Evolutionary conservation across 2,329 filamentous ascomycete species (phyloP).

Genomic region (Bimuria novae-zelandiae): DNA sequence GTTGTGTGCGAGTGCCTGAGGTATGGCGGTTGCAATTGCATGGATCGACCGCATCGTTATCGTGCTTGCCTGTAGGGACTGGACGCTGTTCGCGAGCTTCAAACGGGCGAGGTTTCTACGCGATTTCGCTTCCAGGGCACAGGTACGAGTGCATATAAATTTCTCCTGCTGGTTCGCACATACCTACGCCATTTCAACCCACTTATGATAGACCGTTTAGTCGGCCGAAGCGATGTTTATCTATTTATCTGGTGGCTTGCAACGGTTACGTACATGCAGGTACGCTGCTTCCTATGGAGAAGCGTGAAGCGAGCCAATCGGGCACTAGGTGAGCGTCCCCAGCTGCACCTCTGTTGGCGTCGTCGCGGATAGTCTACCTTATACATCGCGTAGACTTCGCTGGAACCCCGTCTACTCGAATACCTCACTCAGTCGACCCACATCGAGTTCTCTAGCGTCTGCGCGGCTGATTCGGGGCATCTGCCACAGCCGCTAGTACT

Average conservation of each 20-base stretch:
- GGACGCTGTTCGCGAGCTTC: too few species aligned
- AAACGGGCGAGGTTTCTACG: too few species aligned
- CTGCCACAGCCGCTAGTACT: background rate
- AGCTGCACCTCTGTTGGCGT: too few species aligned
- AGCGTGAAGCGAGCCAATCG: background rate
- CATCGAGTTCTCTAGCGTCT: background rate
- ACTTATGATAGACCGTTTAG: background rate
- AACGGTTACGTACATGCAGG: background rate
- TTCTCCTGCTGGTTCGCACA: too few species aligned
- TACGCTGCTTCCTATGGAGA: background rate
- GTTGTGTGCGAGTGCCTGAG: background rate
- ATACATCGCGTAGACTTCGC: too few species aligned
- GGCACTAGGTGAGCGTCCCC: too few species aligned
- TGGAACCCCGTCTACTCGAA: too few species aligned
- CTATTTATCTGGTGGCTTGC: background rate
- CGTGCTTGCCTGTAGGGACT: background rate
- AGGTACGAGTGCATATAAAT: too few species aligned
- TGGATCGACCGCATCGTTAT: background rate
- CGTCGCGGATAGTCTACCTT: background rate
- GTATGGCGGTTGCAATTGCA: background rate
- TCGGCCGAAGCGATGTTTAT: background rate
- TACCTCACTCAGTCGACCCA: background rate
- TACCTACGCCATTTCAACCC: background rate
- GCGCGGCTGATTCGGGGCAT: background rate
- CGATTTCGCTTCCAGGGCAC: too few species aligned